phyloP scores from a whole-genome alignment of 2,329 filamentous ascomycete species.

The Helicocarpus griseus region DNA sequence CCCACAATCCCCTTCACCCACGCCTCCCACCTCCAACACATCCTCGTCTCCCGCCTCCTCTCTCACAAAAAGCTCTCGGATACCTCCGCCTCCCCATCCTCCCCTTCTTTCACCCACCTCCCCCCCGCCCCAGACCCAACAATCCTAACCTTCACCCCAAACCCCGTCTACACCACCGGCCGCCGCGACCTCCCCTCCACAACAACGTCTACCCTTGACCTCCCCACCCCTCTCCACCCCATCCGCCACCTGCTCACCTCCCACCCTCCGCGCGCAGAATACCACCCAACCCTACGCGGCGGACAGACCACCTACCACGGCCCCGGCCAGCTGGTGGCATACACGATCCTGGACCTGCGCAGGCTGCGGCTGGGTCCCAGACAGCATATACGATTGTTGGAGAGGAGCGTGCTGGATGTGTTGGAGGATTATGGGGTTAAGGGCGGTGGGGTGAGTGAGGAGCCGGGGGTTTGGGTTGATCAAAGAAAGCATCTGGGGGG shows the following conservation, averaged over 20 bases:
- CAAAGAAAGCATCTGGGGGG: constrained; percentile 17
- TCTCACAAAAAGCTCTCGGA: constrained; percentile 46
- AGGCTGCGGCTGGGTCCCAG: constrained; percentile 59
- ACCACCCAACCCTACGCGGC: constrained; percentile 66
- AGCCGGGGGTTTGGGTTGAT: constrained; percentile 76
- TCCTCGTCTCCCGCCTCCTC: constrained; percentile 48
- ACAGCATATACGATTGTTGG: constrained; percentile 68
- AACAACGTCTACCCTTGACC: constrained; percentile 24
- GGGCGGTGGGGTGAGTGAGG: constrained; percentile 46
- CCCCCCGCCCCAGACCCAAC: constrained; percentile 52
- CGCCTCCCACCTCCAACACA: constrained; percentile 48
- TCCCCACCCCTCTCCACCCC: constrained; percentile 27
- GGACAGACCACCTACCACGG: constrained; percentile 94
- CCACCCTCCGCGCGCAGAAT: constrained; percentile 42
- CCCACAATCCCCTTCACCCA: constrained; percentile 44
- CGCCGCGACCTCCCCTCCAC: constrained; percentile 56
- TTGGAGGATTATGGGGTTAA: constrained; percentile 52
- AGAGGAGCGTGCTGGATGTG: constrained; percentile 62
- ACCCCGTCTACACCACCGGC: constrained; percentile 81
- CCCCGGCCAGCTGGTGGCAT: constrained; percentile 85
- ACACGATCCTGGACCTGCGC: constrained; percentile 77
- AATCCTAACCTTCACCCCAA: constrained; percentile 72
- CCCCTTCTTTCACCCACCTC: constrained; percentile 15
- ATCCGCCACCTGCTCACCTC: constrained; percentile 26
- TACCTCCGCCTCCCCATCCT: constrained; percentile 11